A percentile compares a stretch with the other conserved stretches of the same genome.
phyloP scores from a whole-genome alignment of 345 rosid species.

The Salix arbutifolia region DNA sequence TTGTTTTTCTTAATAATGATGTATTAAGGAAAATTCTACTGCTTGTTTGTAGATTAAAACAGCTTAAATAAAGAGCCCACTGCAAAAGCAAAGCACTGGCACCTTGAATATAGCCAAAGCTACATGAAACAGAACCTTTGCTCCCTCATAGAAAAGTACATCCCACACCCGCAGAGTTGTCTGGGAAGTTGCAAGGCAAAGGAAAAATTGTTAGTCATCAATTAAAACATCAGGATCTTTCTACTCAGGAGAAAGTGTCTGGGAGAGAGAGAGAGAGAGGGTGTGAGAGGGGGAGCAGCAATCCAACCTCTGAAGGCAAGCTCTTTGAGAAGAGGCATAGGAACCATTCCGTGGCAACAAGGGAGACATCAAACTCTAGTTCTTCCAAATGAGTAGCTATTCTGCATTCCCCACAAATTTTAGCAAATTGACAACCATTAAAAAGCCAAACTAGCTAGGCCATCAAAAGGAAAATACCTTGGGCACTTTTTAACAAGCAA shows the following conservation, averaged over 20 bases:
- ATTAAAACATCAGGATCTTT: neutral
- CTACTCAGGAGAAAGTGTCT: neutral
- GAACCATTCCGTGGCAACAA: conserved; percentile 99
- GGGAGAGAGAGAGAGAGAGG: neutral
- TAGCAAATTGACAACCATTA: neutral
- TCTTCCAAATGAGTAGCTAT: conserved; percentile 85
- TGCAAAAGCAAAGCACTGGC: conserved; percentile 16
- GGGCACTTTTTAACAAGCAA: conserved; percentile 83
- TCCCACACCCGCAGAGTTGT: conserved; percentile 98
- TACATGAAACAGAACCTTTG: conserved; percentile 90
- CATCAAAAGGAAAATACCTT: conserved; percentile 37
- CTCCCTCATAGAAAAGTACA: conserved; percentile 95
- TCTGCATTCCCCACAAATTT: conserved; percentile 38
- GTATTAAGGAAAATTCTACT: neutral
- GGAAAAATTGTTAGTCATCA: conserved; percentile 5
- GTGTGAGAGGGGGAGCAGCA: neutral
- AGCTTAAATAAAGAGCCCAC: neutral
- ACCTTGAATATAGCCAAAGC: conserved; percentile 99
- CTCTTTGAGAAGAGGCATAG: conserved; percentile 98
- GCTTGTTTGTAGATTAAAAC: neutral
- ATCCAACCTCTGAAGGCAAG: conserved; percentile 92
- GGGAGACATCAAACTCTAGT: conserved; percentile 92
- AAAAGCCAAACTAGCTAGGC: conserved; percentile 4
- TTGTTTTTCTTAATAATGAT: neutral
- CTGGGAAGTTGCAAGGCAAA: conserved; percentile 31